phyloP scores from a whole-genome alignment of 73 alveolate genomes.

The Paramecium pentaurelia region DNA sequence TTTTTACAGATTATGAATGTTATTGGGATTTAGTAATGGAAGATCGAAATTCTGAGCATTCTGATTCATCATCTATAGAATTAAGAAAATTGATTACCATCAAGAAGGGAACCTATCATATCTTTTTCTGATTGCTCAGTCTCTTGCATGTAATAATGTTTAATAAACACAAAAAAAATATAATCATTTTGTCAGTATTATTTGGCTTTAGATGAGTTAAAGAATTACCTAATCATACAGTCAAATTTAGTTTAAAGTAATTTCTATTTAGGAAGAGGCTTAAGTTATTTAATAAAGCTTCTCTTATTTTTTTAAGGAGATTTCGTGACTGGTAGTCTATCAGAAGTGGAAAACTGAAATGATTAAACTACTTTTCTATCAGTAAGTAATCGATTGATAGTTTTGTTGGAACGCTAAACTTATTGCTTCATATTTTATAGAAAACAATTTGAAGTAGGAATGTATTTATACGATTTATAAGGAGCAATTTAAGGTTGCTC shows the following conservation, averaged over 20 bases:
- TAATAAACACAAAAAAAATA: neutral
- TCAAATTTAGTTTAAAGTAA: neutral
- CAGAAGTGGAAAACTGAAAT: neutral
- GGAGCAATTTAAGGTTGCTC: neutral
- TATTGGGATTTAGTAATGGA: conserved; percentile 25
- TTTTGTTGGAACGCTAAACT: neutral
- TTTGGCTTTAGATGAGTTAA: conserved; percentile 2
- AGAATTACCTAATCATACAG: neutral
- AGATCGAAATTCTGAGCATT: conserved; percentile 33
- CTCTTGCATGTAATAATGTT: neutral
- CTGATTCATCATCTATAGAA: conserved; percentile 23
- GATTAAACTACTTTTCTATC: neutral
- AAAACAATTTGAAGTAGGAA: neutral
- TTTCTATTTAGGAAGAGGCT: conserved; percentile 11
- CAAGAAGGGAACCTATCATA: conserved; percentile 49
- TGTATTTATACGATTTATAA: neutral
- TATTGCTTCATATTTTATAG: neutral
- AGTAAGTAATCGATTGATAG: neutral
- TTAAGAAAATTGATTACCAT: neutral
- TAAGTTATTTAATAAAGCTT: neutral
- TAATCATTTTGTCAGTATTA: neutral
- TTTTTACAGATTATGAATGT: neutral
- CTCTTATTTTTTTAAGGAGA: neutral
- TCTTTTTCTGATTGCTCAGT: conserved; percentile 28
- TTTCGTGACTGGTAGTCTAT: neutral